Base-by-base conservation (phyloP, 805 yeast species). In the Wickerhamomyces bovis region DNA sequence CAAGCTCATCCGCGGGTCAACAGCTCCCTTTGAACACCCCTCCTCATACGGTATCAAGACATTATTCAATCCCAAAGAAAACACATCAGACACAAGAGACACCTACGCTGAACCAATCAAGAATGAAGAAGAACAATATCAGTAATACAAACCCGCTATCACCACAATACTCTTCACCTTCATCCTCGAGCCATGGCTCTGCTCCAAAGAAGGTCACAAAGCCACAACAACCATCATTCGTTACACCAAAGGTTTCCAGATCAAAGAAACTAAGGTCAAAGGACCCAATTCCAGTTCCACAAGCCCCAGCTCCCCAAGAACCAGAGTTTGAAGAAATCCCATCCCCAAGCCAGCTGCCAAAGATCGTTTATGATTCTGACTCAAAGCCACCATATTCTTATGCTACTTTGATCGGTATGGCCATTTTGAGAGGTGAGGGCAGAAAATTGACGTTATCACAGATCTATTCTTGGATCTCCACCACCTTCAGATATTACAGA, bases 381-480 rank as follows among this genome's bases (percentile, higher is more conserved):
- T 53, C 62, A 12, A 92, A 94, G 64, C 99, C 99, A 2, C 96
- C 96, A 0, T 90, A 82, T 64, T 88, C 97, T 6, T 92, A 92
- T 62, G 99, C 99, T 4, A 83, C 89, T 44, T 73, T 92, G 49
- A 92, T 92, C 52, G 97, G 96, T 2, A 83, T 92, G 84, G 92
- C 98, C 2, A 86, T 92, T 42, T 69, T 92, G 53, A 78, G 94
- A 50, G 81, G 95, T n/a, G 81, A 83, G 1, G 75, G 71, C 15
- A 75, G 84, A 41, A 83, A 83, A 52, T 72, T 89, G 38, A 85
- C 95, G 3, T 67, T 85, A 44, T 76, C 94, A 0, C 96, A 89
- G 59, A 94, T 92, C 38, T 92, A 92, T 69, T 75, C 72, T 56
- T 92, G 99, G 99, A 94, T 92, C 39, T 80, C 94, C 9, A 81